Evolutionary conservation across 2,329 filamentous ascomycete species (phyloP).

Genomic region (Claviceps sp.): DNA sequence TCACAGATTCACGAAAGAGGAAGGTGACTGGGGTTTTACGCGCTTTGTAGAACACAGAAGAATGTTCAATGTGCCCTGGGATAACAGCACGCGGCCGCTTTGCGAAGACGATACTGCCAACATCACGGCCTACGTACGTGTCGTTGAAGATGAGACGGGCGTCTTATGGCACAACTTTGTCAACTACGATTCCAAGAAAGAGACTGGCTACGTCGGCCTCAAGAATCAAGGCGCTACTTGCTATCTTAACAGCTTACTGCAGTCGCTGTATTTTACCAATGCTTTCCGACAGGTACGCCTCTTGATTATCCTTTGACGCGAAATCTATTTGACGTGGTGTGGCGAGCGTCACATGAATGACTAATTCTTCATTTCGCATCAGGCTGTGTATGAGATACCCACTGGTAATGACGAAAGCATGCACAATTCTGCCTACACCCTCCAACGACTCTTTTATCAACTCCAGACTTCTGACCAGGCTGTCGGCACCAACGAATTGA

Average conservation of each 20-base stretch:
- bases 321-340: not conserved
- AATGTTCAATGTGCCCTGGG: slow-evolving; percentile 70
- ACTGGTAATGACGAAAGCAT: slow-evolving; percentile 72
- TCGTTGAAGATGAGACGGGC: slow-evolving; percentile 77
- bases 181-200: slow-evolving; percentile 98
- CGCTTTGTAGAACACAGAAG: slow-evolving; percentile 78
- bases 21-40: slow-evolving; percentile 99
- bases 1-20: slow-evolving; percentile 90
- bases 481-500: slow-evolving; percentile 84
- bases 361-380: slow-evolving; percentile 6
- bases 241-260: slow-evolving; percentile 73
- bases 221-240: slow-evolving; percentile 94
- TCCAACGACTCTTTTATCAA: slow-evolving; percentile 90
- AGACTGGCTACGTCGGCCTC: slow-evolving; percentile 91
- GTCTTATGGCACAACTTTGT: slow-evolving; percentile 84
- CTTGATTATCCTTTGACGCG: not conserved
- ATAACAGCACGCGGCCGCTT: slow-evolving; percentile 53
- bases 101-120: slow-evolving; percentile 66
- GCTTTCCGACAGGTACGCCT: slow-evolving; percentile 70
- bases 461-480: slow-evolving; percentile 75
- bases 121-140: slow-evolving; percentile 68
- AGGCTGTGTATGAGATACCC: slow-evolving; percentile 95
- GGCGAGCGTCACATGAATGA: not conserved
- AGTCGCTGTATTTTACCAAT: slow-evolving; percentile 79
- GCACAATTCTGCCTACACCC: slow-evolving; percentile 79